phyloP scores from a whole-genome alignment of 164 flowering plant genomes.

The Stephania cephalantha region DNA sequence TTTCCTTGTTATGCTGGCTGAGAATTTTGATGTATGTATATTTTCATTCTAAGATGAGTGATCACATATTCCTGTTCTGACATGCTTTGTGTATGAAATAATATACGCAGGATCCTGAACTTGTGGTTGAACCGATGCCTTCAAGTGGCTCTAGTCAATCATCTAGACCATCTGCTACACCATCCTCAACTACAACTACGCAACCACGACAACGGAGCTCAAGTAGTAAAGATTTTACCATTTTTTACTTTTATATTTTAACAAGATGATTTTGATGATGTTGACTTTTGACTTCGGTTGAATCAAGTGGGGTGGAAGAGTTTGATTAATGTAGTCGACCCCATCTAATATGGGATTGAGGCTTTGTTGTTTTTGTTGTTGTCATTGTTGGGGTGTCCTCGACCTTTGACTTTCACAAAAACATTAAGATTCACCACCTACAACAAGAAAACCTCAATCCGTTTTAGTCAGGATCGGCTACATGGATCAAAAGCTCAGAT shows the following conservation, averaged over 20 bases:
- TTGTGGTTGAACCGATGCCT: conserved; percentile 81
- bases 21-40: background rate
- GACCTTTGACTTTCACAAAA: background rate
- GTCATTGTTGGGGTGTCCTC: background rate
- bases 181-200: conserved; percentile 49
- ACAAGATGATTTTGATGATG: background rate
- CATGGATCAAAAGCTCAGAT: too few relatives aligned
- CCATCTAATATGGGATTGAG: too few relatives aligned
- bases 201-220: conserved; percentile 49
- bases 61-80: background rate
- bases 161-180: conserved; percentile 45
- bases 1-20: background rate
- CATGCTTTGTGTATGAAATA: background rate
- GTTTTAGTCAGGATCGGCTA: too few relatives aligned
- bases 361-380: too few relatives aligned
- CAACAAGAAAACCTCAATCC: too few relatives aligned
- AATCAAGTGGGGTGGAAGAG: too few relatives aligned
- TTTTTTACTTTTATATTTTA: background rate
- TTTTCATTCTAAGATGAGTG: background rate
- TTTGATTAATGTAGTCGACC: too few relatives aligned
- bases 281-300: background rate
- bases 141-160: conserved; percentile 52
- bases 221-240: conserved; percentile 29
- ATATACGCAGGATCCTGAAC: conserved; percentile 69
- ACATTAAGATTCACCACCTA: background rate